Percentiles rank a stretch among this genome's conserved stretches.
Conservation (phyloP, 2,329 filamentous ascomycete genomes). For the Blumeria graminis region DNA sequence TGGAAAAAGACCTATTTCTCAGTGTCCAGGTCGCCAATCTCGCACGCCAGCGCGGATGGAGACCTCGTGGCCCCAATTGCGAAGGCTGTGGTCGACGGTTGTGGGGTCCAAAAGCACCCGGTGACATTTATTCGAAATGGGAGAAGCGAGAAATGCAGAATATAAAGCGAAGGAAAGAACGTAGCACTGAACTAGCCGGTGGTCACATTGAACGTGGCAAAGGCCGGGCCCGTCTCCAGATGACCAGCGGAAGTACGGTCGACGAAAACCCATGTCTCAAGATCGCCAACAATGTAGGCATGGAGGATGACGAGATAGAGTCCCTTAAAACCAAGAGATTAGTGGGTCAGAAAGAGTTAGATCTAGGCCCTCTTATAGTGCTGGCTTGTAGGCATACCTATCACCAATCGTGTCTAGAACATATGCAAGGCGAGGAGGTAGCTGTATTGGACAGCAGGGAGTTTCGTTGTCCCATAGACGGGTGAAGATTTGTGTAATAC, state of each 20-base stretch:
- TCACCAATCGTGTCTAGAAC: conserved; percentile 44
- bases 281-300: conserved; percentile 7
- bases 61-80: conserved; percentile 65
- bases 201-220: conserved; percentile 17
- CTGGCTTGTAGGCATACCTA: conserved; percentile 49
- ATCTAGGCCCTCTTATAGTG: conserved; percentile 40
- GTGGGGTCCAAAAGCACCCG: conserved; percentile 72
- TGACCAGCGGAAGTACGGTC: conserved; percentile 9
- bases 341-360: conserved; percentile 17
- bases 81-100: conserved; percentile 61
- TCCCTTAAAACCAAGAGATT: neutral
- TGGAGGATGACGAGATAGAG: neutral
- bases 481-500: conserved; percentile 11
- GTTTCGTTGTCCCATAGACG: conserved; percentile 17
- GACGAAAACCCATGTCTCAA: conserved; percentile 6
- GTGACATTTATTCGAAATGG: conserved; percentile 62
- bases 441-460: conserved; percentile 20
- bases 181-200: conserved; percentile 13
- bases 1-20: conserved; percentile 74
- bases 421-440: conserved; percentile 28
- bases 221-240: conserved; percentile 18
- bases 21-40: conserved; percentile 52
- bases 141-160: conserved; percentile 33
- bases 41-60: conserved; percentile 67
- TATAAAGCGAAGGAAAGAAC: conserved; percentile 18